Evolutionary conservation across 768 basidiomycete species (phyloP), one percentile per base, ranked within the genome.

Genomic region (Tylopilus sp.): DNA sequence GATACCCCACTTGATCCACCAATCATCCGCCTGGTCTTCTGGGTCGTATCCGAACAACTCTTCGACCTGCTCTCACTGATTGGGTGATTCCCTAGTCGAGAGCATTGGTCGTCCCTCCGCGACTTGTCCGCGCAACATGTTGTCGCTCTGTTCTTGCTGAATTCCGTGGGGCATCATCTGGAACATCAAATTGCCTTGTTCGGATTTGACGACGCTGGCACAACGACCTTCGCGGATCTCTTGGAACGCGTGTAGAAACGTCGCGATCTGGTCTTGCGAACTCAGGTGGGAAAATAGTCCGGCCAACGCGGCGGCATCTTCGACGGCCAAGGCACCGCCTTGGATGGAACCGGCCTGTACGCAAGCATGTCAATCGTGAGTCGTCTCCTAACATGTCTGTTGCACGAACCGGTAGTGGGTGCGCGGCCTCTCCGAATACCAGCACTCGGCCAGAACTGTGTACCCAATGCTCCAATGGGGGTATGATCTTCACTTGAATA

Each of bases 231-330:
- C 76, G 37, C 84, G 74, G 49, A 84, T 71, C 52, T 85, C 83
- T 62, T 85, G 80, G 61, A 80, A 78, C 11, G 80, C 84, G 28
- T 72, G 65, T 49, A 85, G 67, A 44, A 86, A 67, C 14, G 74
- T 73, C 1, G 78, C 69, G 31, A 86, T 70, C 58, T 86, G 79
- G 5, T 75, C 72, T 43, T 67, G 65, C 34, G 70, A 60, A 41
- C 72, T 70, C 4, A 86, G 71, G 45, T 77, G 76, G 19, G 79
- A 75, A 62, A 86, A 85, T n/a, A 86, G 74, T 44, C 72, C 76
- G 19, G 78, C 82, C 17, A 86, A 66, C 6, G 80, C 78, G 50
- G 82, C 80, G 0, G 83, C 82, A 56, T 86, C 86, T 67, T 87
- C 85, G 21, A 86, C 70, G 5, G 73, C 74, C 50, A 85, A 71